Conservation (phyloP, 352 stramenopile species). For the Globisporangium echinulatum region DNA sequence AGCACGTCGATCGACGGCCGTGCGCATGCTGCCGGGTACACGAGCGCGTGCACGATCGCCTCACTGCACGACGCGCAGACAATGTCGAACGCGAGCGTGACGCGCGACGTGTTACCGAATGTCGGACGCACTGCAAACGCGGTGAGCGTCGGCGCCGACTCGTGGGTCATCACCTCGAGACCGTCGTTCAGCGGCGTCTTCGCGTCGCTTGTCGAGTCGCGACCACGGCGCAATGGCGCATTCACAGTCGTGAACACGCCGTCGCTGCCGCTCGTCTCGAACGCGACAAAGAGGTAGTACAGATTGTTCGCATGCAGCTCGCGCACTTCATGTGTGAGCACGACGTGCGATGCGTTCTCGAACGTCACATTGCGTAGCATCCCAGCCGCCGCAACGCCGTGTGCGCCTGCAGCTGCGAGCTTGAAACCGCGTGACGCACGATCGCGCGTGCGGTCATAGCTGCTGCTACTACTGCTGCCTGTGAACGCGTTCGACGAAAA, state of each 20-base stretch:
- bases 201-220: conserved; percentile 26
- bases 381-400: conserved; percentile 41
- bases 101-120: conserved; percentile 40
- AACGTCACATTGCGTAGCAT: conserved; percentile 23
- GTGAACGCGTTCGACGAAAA: conserved; percentile 34
- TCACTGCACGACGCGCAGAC: conserved; percentile 37
- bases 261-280: conserved; percentile 56
- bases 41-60: conserved; percentile 46
- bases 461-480: conserved; percentile 8
- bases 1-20: conserved; percentile 13
- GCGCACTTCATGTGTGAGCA: conserved; percentile 30
- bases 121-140: conserved; percentile 37
- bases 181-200: conserved; percentile 26
- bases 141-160: conserved; percentile 33
- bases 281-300: conserved; percentile 72
- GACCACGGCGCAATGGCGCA: conserved; percentile 27
- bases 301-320: conserved; percentile 31
- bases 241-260: conserved; percentile 72
- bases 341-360: conserved; percentile 47
- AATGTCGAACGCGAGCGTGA: conserved; percentile 58
- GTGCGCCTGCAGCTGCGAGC: conserved; percentile 18
- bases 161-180: conserved; percentile 50
- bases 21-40: conserved; percentile 33
- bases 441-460: background rate
- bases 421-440: conserved; percentile 18